Evolutionary conservation across 331 rosid genomes (phyloP).

Genomic region (Malus hybrid): DNA sequence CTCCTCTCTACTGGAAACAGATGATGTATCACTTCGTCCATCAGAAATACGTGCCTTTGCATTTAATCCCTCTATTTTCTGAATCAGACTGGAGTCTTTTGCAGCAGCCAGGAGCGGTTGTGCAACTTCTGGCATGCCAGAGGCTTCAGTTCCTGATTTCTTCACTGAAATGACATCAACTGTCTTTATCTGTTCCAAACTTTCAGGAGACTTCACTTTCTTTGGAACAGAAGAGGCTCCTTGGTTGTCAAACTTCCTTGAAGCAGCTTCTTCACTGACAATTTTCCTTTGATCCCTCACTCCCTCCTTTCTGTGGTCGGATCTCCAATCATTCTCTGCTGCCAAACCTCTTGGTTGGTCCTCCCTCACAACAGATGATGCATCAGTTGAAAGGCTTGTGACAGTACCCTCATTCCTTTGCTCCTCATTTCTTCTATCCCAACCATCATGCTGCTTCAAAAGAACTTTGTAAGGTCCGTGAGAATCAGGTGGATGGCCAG

Average conservation of each 20-base stretch:
- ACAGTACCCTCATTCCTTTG: constrained; percentile 39
- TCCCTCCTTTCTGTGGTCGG: constrained; percentile 35
- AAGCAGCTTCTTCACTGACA: constrained; percentile 40
- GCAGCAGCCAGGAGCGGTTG: constrained; percentile 33
- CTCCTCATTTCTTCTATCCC: constrained; percentile 52
- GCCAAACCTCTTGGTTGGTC: constrained; percentile 29
- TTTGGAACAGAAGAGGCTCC: constrained; percentile 32
- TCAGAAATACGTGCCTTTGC: constrained; percentile 72
- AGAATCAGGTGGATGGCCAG: constrained; percentile 47
- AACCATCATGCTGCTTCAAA: constrained; percentile 55
- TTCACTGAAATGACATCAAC: constrained; percentile 32
- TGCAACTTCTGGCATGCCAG: constrained; percentile 33
- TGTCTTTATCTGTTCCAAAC: constrained; percentile 20
- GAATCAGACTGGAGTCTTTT: constrained; percentile 68
- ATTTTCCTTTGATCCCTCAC: constrained; percentile 34
- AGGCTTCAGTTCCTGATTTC: constrained; percentile 33
- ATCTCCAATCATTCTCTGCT: constrained; percentile 48
- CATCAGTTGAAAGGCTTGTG: not conserved
- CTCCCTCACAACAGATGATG: constrained; percentile 22
- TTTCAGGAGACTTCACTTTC: constrained; percentile 38
- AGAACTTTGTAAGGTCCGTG: constrained; percentile 73
- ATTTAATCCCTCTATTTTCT: constrained; percentile 87
- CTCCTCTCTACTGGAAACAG: constrained; percentile 45
- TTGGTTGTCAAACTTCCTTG: constrained; percentile 37
- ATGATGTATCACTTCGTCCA: constrained; percentile 35